phyloP scores from a whole-genome alignment of 345 rosid genomes.

The Conringia planisiliqua region DNA sequence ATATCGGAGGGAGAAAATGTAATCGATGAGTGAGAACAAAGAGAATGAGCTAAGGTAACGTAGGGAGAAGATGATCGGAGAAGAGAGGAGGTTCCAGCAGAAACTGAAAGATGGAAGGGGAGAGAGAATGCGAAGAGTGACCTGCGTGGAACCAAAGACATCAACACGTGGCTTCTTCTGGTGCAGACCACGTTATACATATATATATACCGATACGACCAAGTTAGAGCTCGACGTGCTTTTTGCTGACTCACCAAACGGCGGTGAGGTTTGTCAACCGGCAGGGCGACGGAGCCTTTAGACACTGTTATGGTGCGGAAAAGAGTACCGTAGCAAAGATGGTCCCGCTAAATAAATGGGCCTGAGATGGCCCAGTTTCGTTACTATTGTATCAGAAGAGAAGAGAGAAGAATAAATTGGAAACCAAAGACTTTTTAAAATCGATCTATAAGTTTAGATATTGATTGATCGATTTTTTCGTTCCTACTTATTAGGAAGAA shows the following conservation, averaged over 20 bases:
- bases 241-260: background rate
- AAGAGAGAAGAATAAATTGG: too few species aligned
- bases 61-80: conserved; percentile 36
- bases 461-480: background rate
- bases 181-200: background rate
- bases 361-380: background rate
- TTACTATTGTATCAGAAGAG: background rate
- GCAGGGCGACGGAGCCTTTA: background rate
- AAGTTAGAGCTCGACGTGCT: background rate
- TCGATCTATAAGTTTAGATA: background rate
- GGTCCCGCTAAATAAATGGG: background rate
- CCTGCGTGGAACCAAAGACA: conserved; percentile 44
- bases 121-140: conserved; percentile 26
- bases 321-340: background rate
- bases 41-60: conserved; percentile 30
- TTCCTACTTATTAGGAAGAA: conserved; percentile 1
- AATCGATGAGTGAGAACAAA: conserved; percentile 15
- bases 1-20: conserved; percentile 17
- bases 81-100: conserved; percentile 13
- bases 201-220: conserved; percentile 6
- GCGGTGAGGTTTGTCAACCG: background rate
- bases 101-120: background rate
- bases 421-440: background rate
- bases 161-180: conserved; percentile 21
- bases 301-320: background rate